Conservation (phyloP, 108 stramenopile species). For the Hondaea fermentalgiana region DNA sequence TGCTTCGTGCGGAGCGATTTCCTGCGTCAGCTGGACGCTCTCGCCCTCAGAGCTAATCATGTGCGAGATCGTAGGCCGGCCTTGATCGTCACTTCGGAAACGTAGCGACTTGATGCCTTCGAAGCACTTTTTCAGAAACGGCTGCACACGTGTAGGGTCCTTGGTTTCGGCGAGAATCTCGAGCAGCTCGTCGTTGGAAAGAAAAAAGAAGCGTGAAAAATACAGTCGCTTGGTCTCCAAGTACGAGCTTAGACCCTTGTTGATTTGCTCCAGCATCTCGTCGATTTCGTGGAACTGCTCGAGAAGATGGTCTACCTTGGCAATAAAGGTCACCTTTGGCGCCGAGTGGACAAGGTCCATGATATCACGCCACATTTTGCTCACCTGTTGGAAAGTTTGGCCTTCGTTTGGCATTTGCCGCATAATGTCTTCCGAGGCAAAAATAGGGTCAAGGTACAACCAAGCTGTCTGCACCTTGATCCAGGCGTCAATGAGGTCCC, state of each 20-base stretch:
- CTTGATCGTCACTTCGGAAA: slow-evolving; percentile 23
- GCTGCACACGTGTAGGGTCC: slow-evolving; percentile 59
- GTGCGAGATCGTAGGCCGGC: slow-evolving; percentile 36
- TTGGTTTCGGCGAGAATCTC: slow-evolving; percentile 63
- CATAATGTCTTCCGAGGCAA: slow-evolving; percentile 57
- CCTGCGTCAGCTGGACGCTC: slow-evolving; percentile 30
- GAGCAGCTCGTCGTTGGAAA: slow-evolving; percentile 54
- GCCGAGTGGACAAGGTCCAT: slow-evolving; percentile 12
- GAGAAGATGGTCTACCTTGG: slow-evolving; percentile 39
- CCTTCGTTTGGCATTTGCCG: slow-evolving; percentile 58
- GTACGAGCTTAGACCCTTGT: slow-evolving; percentile 55
- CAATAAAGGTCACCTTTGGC: slow-evolving; percentile 28
- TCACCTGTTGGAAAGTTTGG: slow-evolving; percentile 46
- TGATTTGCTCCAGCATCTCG: slow-evolving; percentile 50
- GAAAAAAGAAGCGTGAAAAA: slow-evolving; percentile 63
- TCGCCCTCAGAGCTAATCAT: slow-evolving; percentile 51
- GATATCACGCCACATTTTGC: slow-evolving; percentile 50
- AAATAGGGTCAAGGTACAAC: slow-evolving; percentile 59
- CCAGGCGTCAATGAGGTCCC: slow-evolving; percentile 50
- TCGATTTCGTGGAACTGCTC: slow-evolving; percentile 36
- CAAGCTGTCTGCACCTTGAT: slow-evolving; percentile 50
- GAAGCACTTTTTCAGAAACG: slow-evolving; percentile 58
- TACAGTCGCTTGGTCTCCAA: slow-evolving; percentile 60
- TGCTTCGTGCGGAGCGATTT: slow-evolving; percentile 28
- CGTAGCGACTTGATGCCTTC: slow-evolving; percentile 50